phyloP scores from a whole-genome alignment of 805 yeast species.

The Lachancea meyersii region DNA sequence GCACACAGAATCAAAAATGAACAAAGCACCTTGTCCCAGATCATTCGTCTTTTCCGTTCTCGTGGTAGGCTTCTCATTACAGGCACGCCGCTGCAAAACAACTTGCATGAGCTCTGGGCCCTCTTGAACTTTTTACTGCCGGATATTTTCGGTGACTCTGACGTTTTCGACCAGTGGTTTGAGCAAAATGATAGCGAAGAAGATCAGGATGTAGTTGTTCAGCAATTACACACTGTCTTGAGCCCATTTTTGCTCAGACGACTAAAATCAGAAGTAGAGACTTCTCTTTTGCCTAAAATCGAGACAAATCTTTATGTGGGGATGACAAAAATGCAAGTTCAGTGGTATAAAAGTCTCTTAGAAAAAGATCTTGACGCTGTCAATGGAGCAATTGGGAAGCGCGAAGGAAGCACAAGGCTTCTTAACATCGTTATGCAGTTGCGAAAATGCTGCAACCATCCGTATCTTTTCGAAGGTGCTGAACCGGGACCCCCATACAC shows the following conservation, averaged over 20 bases:
- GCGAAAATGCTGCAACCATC: constrained; percentile 95
- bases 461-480: constrained; percentile 96
- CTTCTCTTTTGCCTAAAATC: constrained; percentile 80
- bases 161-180: constrained; percentile 89
- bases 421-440: constrained; percentile 94
- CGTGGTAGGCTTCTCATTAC: constrained; percentile 80
- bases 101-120: constrained; percentile 95
- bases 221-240: constrained; percentile 80
- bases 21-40: constrained; percentile 85
- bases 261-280: constrained; percentile 90
- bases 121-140: constrained; percentile 83
- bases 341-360: constrained; percentile 82
- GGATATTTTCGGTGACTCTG: constrained; percentile 90
- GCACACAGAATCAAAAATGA: constrained; percentile 97
- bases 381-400: constrained; percentile 89
- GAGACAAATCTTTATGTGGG: constrained; percentile 88
- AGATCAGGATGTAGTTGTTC: constrained; percentile 76
- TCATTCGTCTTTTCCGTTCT: constrained; percentile 82
- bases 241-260: constrained; percentile 85
- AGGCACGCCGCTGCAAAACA: constrained; percentile 94
- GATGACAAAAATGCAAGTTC: constrained; percentile 90
- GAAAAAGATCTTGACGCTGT: constrained; percentile 96
- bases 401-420: constrained; percentile 87
- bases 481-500: constrained; percentile 98
- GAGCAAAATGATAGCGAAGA: constrained; percentile 39